Evolutionary conservation across 129 eudicot genomes (phyloP).

Genomic region (Helichrysum umbraculigerum): DNA sequence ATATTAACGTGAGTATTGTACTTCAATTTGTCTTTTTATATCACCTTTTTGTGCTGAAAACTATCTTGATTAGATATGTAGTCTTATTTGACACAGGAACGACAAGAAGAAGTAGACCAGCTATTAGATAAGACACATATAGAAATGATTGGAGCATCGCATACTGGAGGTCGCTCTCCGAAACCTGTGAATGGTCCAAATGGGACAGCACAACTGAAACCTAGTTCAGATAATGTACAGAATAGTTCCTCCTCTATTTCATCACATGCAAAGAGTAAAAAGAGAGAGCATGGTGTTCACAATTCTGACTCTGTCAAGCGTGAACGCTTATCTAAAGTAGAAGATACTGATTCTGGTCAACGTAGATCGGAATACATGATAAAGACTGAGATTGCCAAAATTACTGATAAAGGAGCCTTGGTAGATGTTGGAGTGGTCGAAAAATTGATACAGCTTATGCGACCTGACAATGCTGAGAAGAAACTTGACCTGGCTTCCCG

Average conservation of each 20-base stretch:
- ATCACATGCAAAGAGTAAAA: constrained; percentile 75
- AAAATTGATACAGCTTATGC: constrained; percentile 60
- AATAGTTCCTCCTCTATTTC: constrained; percentile 50
- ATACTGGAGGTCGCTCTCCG: constrained; percentile 82
- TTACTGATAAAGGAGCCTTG: constrained; percentile 81
- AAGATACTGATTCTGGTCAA: constrained; percentile 61
- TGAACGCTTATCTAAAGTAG: constrained; percentile 50
- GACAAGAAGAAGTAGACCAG: constrained; percentile 82
- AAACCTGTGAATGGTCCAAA: constrained; percentile 58
- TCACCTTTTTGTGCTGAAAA: constrained; percentile 11
- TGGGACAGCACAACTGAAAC: constrained; percentile 55
- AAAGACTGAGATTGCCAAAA: constrained; percentile 70
- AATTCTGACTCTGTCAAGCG: constrained; percentile 55
- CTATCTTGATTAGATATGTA: constrained; percentile 36
- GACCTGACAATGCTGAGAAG: constrained; percentile 45
- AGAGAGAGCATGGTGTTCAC: constrained; percentile 64
- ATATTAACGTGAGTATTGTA: constrained; percentile 63
- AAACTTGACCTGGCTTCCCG: constrained; percentile 49
- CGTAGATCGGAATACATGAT: constrained; percentile 50
- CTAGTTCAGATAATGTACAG: constrained; percentile 66
- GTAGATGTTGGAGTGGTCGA: constrained; percentile 54
- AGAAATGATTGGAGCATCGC: constrained; percentile 73
- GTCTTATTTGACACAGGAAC: constrained; percentile 52
- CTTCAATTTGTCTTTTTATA: not conserved
- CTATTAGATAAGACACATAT: constrained; percentile 50